These are phyloP conservation scores for Colletotrichum gigasporum DNA, from an alignment of 2,329 filamentous ascomycete genomes.

Conservation along the genomic window DNA sequence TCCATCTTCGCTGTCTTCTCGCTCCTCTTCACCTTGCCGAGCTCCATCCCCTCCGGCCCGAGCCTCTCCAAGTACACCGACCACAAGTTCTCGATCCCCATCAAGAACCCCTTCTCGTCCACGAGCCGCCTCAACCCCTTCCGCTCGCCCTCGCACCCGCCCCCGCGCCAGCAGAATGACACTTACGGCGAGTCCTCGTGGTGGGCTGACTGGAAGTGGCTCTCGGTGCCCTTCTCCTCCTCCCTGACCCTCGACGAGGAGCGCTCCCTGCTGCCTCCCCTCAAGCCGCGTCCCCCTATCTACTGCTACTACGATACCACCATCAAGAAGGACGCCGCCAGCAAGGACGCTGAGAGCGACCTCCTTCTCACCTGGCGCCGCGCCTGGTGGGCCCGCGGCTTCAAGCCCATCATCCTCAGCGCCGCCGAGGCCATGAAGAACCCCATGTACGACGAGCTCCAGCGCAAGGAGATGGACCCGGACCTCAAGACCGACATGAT, in stretches of 20 bases:
- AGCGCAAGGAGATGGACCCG: constrained; percentile 66
- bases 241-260: constrained; percentile 83
- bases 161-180: constrained; percentile 80
- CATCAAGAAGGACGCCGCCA: constrained; percentile 67
- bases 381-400: constrained; percentile 96
- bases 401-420: constrained; percentile 83
- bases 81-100: constrained; percentile 59
- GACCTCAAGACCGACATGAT: constrained; percentile 76
- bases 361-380: constrained; percentile 88
- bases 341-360: constrained; percentile 78
- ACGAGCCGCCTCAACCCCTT: constrained; percentile 72
- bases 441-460: constrained; percentile 77
- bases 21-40: constrained; percentile 62
- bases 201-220: constrained; percentile 91
- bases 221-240: constrained; percentile 84
- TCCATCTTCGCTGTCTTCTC: constrained; percentile 63
- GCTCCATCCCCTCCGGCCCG: constrained; percentile 56
- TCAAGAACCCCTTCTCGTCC: constrained; percentile 53
- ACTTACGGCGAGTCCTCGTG: constrained; percentile 82
- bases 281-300: constrained; percentile 75
- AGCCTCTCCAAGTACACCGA: constrained; percentile 60
- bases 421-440: constrained; percentile 85
- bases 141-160: constrained; percentile 74
- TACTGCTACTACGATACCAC: constrained; percentile 92
- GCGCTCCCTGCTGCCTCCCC: constrained; percentile 82